Conservation (phyloP, 1,284 basidiomycete species). For the Cutaneotrichosporon daszewskae region DNA sequence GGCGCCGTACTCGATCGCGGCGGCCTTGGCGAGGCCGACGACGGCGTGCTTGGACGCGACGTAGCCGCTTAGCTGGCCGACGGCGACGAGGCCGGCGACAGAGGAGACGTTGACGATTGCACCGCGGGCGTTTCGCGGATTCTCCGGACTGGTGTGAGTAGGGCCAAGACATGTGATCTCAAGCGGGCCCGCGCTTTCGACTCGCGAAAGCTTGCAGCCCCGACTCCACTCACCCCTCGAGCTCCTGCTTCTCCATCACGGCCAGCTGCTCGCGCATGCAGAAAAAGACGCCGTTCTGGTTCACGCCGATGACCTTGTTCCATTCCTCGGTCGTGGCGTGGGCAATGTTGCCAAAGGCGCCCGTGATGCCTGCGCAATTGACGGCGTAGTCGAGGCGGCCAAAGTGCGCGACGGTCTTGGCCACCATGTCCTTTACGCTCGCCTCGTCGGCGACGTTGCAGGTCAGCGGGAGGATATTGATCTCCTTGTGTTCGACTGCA, state of each 20-base stretch:
- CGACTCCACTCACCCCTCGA: conserved; percentile 6
- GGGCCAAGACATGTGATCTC: no score
- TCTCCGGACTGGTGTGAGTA: conserved; percentile 2
- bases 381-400: conserved; percentile 37
- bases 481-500: neutral
- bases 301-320: conserved; percentile 27
- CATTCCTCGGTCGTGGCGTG: conserved; percentile 11
- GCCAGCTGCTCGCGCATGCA: conserved; percentile 21
- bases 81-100: conserved; percentile 4
- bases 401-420: conserved; percentile 11
- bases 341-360: neutral
- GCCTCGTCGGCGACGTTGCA: conserved; percentile 15
- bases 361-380: conserved; percentile 29
- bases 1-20: conserved; percentile 14
- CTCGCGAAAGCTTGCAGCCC: no score
- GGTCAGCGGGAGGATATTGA: conserved; percentile 5
- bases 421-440: conserved; percentile 9
- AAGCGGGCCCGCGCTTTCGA: no score
- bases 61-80: conserved; percentile 3
- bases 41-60: conserved; percentile 21
- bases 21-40: conserved; percentile 15
- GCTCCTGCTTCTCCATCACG: conserved; percentile 20
- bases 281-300: conserved; percentile 20
- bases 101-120: conserved; percentile 23
- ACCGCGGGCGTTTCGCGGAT: conserved; percentile 15